Conservation (phyloP, 202 grass and related monocot genomes). For the Digitaria exilis region DNA sequence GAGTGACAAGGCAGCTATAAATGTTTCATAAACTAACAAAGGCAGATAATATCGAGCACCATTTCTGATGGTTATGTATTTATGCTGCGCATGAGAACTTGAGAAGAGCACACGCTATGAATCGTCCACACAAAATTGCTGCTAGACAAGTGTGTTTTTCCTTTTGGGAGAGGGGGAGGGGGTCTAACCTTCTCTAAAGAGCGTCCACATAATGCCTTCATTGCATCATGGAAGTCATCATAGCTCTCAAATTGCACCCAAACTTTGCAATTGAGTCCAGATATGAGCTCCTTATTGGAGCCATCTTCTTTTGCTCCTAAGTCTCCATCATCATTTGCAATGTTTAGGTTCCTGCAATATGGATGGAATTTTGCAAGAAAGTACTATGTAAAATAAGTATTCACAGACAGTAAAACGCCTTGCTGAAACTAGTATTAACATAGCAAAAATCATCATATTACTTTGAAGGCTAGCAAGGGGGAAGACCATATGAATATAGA, state of each 20-base stretch:
- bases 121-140: neutral
- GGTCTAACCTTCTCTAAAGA: conserved; percentile 73
- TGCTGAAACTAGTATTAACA: conserved; percentile 6
- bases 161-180: no score
- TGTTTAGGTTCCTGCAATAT: conserved; percentile 74
- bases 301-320: conserved; percentile 46
- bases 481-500: neutral
- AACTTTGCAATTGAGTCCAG: conserved; percentile 92
- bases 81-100: neutral
- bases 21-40: conserved; percentile 22
- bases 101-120: neutral
- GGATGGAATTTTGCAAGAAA: conserved; percentile 42
- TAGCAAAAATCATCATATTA: neutral
- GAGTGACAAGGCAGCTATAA: neutral
- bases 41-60: neutral
- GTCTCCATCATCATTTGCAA: conserved; percentile 73
- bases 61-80: conserved; percentile 5
- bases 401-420: neutral
- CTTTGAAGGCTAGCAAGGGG: neutral
- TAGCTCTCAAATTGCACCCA: conserved; percentile 87
- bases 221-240: conserved; percentile 76
- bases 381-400: conserved; percentile 18
- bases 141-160: neutral
- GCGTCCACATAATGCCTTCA: conserved; percentile 74
- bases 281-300: conserved; percentile 56